Evolutionary conservation across 345 rosid genomes (phyloP), one percentile per base, ranked within the genome.

Genomic region (Rubroshorea leprosula): DNA sequence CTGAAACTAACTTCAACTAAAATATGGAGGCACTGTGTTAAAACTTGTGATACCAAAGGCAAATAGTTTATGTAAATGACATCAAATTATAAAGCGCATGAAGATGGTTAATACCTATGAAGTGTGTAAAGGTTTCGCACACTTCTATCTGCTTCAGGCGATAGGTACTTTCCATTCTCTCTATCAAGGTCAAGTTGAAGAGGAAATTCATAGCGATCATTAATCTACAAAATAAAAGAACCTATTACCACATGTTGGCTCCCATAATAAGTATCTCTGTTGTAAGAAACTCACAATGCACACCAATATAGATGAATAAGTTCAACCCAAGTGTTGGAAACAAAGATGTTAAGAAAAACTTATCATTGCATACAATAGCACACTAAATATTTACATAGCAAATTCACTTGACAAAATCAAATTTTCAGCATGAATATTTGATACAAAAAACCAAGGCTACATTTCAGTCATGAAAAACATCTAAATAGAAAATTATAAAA

Each of bases 181-280:
- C 91, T 85, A 66, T 90, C 97, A 44, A 90, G 88, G 69, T 90
- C 97, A 74, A 90, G 90, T 79, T 87, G 80, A 62, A 87, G 87
- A 69, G 97, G 97, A 71, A 90, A 90, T 63, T 90, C 97, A 68
- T 90, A 90, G 47, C 97, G 91, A 67, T 90, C 97, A 76, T 90
- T 90, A 62, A 90, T 87, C 96, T 90, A 68, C 59, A 72, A 68
- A 66, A 67, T 46, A 31, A 54, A 56, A 50, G 51, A 14, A 44
- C 12, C 4, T 0, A 39, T 38, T 16, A 62, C 31, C 16, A 44
- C 4, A 10, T 10, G 17, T 44, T 16, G 4, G 4, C 14, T 44
- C 1, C 16, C 47, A 44, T 29, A n/a, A 44, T 44, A n/a, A 44
- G 35, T 29, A 9, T 14, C 4, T 13, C 47, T 44, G n/a, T 5